Evolutionary conservation across 225 moss, liverwort and hornwort genomes (phyloP).

Genomic region (Thuidium tamariscinum): DNA sequence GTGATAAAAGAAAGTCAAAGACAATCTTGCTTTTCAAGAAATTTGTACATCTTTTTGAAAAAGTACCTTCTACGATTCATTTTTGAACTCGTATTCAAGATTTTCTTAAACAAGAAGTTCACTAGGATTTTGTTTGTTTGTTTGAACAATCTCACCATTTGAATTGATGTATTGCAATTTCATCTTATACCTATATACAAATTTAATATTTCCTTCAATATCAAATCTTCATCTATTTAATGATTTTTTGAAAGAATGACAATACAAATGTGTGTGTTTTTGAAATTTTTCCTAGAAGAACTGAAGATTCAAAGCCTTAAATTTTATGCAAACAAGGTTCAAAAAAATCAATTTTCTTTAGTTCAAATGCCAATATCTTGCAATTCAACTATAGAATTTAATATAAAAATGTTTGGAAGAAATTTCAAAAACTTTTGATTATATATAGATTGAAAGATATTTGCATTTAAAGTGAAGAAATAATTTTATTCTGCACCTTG

Average conservation of each 20-base stretch:
- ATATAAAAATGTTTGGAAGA: too few species aligned
- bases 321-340: not conserved
- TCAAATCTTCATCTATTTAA: rapidly evolving
- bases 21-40: not conserved
- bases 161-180: rapidly evolving
- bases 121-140: not conserved
- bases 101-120: not conserved
- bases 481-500: too few species aligned
- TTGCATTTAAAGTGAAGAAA: too few species aligned
- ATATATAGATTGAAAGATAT: too few species aligned
- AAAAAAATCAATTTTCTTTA: not conserved
- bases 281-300: not conserved
- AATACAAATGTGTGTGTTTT: not conserved
- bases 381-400: too few species aligned
- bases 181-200: not conserved
- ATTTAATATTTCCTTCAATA: not conserved
- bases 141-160: not conserved
- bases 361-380: not conserved
- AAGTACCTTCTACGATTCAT: rapidly evolving
- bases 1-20: not conserved
- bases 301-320: not conserved
- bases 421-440: too few species aligned
- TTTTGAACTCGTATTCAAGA: not conserved
- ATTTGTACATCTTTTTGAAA: not conserved
- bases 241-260: not conserved